Conservation (phyloP, 2,329 filamentous ascomycete species). For the Sclerotinia nivalis region DNA sequence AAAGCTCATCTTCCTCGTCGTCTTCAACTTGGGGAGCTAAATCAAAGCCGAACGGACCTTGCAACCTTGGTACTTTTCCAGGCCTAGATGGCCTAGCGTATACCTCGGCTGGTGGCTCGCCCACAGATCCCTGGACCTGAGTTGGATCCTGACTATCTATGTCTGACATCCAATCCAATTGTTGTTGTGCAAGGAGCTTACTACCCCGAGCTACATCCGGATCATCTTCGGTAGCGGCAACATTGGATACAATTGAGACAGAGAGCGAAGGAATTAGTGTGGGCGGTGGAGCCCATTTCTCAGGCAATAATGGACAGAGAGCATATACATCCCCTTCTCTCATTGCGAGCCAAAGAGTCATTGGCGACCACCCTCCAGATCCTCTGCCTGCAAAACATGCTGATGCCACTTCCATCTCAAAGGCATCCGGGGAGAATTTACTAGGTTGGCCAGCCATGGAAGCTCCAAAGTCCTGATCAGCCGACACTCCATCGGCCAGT, state of each 20-base stretch:
- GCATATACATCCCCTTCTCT: conserved; percentile 90
- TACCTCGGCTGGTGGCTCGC: conserved; percentile 55
- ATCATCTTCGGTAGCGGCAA: conserved; percentile 63
- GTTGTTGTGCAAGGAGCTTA: conserved; percentile 62
- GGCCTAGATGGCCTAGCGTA: conserved; percentile 59
- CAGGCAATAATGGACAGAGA: conserved; percentile 83
- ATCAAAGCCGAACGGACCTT: conserved; percentile 62
- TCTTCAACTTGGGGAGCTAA: conserved; percentile 50
- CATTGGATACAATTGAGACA: conserved; percentile 76
- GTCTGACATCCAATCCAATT: conserved; percentile 68
- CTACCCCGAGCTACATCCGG: conserved; percentile 52
- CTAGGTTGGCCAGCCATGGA: conserved; percentile 73
- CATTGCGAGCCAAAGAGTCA: conserved; percentile 98
- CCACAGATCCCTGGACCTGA: conserved; percentile 51
- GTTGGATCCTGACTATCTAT: conserved; percentile 63
- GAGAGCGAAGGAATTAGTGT: conserved; percentile 80
- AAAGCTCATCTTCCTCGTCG: conserved; percentile 56
- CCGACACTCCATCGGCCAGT: conserved; percentile 77
- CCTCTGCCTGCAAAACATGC: conserved; percentile 72
- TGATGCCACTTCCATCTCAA: conserved; percentile 92
- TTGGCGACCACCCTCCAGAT: conserved; percentile 86
- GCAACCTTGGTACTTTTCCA: conserved; percentile 58
- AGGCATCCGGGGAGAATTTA: conserved; percentile 82
- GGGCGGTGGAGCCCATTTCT: conserved; percentile 77
- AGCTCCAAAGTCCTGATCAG: conserved; percentile 81